A percentile compares a stretch with the other conserved stretches of the same genome.
phyloP scores from a whole-genome alignment of 2,329 filamentous ascomycete species.

The Trichoderma koningii region DNA sequence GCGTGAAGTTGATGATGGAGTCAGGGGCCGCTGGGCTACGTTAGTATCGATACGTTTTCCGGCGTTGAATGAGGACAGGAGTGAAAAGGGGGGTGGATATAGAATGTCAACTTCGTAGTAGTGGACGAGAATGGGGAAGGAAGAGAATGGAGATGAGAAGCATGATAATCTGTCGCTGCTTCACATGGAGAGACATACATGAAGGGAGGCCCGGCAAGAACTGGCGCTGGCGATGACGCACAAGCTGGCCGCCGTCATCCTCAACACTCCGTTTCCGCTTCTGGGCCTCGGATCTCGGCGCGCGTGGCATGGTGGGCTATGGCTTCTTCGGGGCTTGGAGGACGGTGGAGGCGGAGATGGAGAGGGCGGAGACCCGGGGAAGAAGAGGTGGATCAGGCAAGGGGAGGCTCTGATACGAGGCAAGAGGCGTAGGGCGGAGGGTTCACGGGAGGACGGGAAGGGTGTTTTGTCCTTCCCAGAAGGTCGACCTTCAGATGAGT shows the following conservation, averaged over 20 bases:
- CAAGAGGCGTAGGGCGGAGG: background rate
- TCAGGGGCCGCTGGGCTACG: background rate
- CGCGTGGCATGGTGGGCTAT: conserved; percentile 45
- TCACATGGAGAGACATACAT: conserved; percentile 45
- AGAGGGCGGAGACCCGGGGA: background rate
- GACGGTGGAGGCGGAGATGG: background rate
- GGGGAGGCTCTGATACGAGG: background rate
- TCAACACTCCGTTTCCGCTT: conserved; percentile 54
- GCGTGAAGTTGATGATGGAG: conserved; percentile 56
- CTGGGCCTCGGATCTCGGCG: conserved; percentile 45
- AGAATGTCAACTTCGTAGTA: too few species aligned
- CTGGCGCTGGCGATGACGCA: conserved; percentile 30
- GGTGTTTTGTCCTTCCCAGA: background rate
- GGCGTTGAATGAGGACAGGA: too few species aligned
- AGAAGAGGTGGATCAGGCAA: background rate
- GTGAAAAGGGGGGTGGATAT: too few species aligned
- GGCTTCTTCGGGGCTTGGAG: background rate
- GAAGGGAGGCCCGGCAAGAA: conserved; percentile 48
- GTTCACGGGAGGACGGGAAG: background rate
- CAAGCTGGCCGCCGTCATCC: conserved; percentile 40
- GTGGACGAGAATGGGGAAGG: too few species aligned
- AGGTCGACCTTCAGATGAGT: background rate
- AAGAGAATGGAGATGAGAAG: background rate
- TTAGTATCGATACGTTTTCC: conserved; percentile 17
- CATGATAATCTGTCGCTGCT: too few species aligned